Evolutionary conservation across 2,329 filamentous ascomycete species (phyloP), one percentile per base, ranked within the genome.

Genomic region (Colletotrichum sidae): DNA sequence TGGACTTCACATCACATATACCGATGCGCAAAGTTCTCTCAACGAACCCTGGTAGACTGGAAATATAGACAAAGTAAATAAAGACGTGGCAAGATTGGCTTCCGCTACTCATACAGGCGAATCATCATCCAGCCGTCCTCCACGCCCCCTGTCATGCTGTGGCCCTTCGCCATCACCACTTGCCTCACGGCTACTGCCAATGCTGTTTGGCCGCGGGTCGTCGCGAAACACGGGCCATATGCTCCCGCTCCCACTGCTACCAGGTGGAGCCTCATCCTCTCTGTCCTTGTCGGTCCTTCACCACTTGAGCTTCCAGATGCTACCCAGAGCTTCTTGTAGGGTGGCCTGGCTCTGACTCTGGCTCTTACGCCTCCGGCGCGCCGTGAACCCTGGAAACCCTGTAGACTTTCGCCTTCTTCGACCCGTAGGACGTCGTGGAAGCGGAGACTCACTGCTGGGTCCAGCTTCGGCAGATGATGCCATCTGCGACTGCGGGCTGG

Each of bases 361-460:
- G 57, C 76, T 79, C 65, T 77, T 78, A 15, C 78, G 73, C 39
- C 78, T 76, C 52, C 79, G 79, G 44, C 86, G 79, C 6, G 87
- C 86, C 6, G 82, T 85, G 60, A 90, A 87, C 0, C 87, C 86
- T 0, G 86, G 86, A 67, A 90, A 90, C 0, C 87, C 87, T 0
- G 86, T 89, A 13, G 86, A 89, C 70, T 84, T 86, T 69, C 87
- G 78, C 47, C 87, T 77, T 37, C 83, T 77, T 12, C 84, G 80
- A 72, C 67, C 74, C 68, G 70, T 74, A 49, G 72, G 70, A 42
- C 58, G 53, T 9, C 68, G 57, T 56, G 46, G 53, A 25, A 68
- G 58, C 12, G 60, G 60, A 6, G 70, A 67, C 3, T 71, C 66
- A 37, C 65, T 49, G 54, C 59, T 62, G 8, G 62, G 44, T 8